Evolutionary conservation across 106 monocot genomes (phyloP), one percentile per base, ranked within the genome.

Genomic region (Ottelia alismoides): DNA sequence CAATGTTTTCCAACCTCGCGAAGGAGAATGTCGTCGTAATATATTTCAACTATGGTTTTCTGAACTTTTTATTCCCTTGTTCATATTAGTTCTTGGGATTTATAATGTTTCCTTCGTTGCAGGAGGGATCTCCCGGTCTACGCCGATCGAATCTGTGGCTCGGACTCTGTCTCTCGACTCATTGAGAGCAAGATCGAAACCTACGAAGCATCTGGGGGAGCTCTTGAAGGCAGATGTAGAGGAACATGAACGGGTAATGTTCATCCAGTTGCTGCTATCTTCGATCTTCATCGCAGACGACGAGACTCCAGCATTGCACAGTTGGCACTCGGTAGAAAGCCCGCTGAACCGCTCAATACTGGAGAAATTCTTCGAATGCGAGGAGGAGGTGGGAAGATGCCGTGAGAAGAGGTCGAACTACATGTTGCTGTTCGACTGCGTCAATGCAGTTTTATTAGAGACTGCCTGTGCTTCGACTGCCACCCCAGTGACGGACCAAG

Each of bases 351-450:
- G 79, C 18, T 28, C 22, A 2, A 52, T 90, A 25, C 67, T 90
- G 7, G 75, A 83, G 28, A 62, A 77, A 56, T 66, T 85, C 51
- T 65, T 82, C 45, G 76, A 75, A 18, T 45, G 51, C 0, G 83
- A 76, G 56, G 77, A 67, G 17, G 83, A 83, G 51, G 82, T 65
- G 30, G 69, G 73, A 0, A 78, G 75, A 52, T 77, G 72, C 60
- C 70, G 70, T 54, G 79, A 70, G 63, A 70, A 64, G 52, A 64
- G 80, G 24, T 90, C 98, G 2, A 78, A 72, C 46, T 72, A 73
- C 70, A 79, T 70, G 63, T 74, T 99, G 16, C 56, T 86, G 20
- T 99, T 99, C 40, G 92, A 93, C 52, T 75, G 77, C 47, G 79
- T 80, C 32, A 93, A 93, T 62, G 52, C 27, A 10, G 79, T 80